A percentile compares a stretch with the other conserved stretches of the same genome.
Evolutionary conservation across 768 basidiomycete genomes (phyloP).

Genomic region (Lepiota subincarnata): DNA sequence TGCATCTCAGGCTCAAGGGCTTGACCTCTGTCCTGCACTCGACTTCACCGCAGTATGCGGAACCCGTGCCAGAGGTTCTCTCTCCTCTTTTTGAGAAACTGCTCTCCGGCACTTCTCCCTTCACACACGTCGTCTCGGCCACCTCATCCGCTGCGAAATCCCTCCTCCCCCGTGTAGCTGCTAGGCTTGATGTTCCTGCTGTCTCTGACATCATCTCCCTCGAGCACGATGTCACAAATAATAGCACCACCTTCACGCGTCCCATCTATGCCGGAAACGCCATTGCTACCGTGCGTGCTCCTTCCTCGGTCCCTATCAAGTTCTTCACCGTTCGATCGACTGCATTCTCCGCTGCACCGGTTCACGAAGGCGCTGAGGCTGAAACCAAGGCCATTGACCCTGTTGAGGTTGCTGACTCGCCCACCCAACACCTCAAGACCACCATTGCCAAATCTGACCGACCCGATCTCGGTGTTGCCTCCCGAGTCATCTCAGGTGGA

Average conservation of each 20-base stretch:
- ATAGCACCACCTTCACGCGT: conserved; percentile 82
- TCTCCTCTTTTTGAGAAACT: conserved; percentile 81
- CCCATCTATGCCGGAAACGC: conserved; percentile 99
- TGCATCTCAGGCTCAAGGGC: conserved; percentile 54
- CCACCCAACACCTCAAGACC: conserved; percentile 65
- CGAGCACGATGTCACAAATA: conserved; percentile 63
- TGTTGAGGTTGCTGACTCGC: conserved; percentile 53
- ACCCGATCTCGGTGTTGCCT: conserved; percentile 86
- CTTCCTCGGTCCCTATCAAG: conserved; percentile 76
- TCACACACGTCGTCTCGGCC: conserved; percentile 89
- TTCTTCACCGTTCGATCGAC: conserved; percentile 94
- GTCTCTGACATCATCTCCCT: conserved; percentile 88
- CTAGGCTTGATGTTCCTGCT: conserved; percentile 82
- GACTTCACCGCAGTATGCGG: conserved; percentile 62
- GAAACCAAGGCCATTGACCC: conserved; percentile 61
- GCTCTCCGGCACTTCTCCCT: conserved; percentile 57
- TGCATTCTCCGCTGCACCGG: conserved; percentile 70
- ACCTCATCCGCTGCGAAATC: conserved; percentile 93
- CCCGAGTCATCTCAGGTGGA: conserved; percentile 90
- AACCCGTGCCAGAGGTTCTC: conserved; percentile 70
- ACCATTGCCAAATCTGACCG: conserved; percentile 86
- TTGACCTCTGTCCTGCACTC: conserved; percentile 67
- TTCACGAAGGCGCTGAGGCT: conserved; percentile 49
- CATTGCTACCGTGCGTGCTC: conserved; percentile 83
- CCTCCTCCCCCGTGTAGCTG: conserved; percentile 88